Base-by-base conservation (phyloP, 1,139 yeast species). In the Taphrina confusa region DNA sequence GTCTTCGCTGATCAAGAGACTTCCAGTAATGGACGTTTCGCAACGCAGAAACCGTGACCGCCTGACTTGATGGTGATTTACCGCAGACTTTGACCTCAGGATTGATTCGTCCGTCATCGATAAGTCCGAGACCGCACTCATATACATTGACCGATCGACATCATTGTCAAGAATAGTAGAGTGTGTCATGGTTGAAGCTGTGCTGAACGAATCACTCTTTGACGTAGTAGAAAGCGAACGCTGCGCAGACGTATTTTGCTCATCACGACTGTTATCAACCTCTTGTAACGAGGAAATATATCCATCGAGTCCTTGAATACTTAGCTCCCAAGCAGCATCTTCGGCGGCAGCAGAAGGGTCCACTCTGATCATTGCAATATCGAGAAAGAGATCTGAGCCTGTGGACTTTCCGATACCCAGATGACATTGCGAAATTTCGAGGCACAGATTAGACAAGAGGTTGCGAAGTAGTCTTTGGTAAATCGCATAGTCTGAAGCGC, bases 111-210 rank as follows among this genome's bases (percentile, higher is more conserved):
- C 42, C 18, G 25, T 6, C 23, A 37, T 18, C 9, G 9, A 18
- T 4, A 37, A 18, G 8, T n/a, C 42, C 54, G 59, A 23, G 40
- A 50, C 28, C 11, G 61, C 61, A 30, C 54, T 44, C 49, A 50
- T 37, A 37, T 49, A 57, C 34, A 57, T 23, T 9, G 54, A 44
- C 25, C 39, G 31, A 12, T 39, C 57, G 16, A 49, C 47, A 25
- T 31, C 42, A 5, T 20, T 34, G 14, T 36, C 33, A 14, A 57
- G 51, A 5, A 57, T 12, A 8, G 52, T 57, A 2, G 54, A 44
- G 30, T 57, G 56, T 50, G 50, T 49, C 27, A 57, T 23, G 23
- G 39, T 56, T 8, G 55, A 47, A 46, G 37, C 49, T 5, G 31
- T 25, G 23, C 14, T 25, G 8, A 40, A 27, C 5, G 60, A 56